Evolutionary conservation across 2,329 filamentous ascomycete genomes (phyloP).

Genomic region (Septoria linicola): DNA sequence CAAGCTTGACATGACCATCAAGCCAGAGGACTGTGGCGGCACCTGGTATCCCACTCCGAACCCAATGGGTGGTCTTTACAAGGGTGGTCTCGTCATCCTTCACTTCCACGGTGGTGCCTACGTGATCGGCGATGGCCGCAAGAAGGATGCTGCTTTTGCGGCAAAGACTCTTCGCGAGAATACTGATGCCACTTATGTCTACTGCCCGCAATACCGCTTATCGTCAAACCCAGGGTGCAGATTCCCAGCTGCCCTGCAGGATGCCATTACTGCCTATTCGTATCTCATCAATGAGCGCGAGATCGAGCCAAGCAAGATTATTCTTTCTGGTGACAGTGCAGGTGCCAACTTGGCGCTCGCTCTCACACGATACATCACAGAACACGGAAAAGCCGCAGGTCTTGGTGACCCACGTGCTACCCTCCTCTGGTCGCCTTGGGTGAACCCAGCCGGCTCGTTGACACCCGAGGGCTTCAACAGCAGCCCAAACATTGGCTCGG

Average conservation of each 20-base stretch:
- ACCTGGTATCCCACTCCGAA: slow-evolving; percentile 44
- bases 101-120: slow-evolving; percentile 54
- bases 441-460: slow-evolving; percentile 38
- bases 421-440: slow-evolving; percentile 48
- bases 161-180: slow-evolving; percentile 39
- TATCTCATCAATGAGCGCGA: slow-evolving; percentile 46
- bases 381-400: slow-evolving; percentile 39
- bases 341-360: slow-evolving; percentile 50
- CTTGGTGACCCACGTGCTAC: slow-evolving; percentile 41
- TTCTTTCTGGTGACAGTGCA: slow-evolving; percentile 52
- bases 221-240: slow-evolving; percentile 44
- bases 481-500: slow-evolving; percentile 41
- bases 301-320: slow-evolving; percentile 44
- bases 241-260: slow-evolving; percentile 54
- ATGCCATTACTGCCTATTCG: slow-evolving; percentile 48
- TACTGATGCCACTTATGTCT: slow-evolving; percentile 41
- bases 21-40: slow-evolving; percentile 42
- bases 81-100: slow-evolving; percentile 40
- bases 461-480: slow-evolving; percentile 30
- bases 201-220: slow-evolving; percentile 52
- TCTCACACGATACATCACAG: slow-evolving; percentile 49
- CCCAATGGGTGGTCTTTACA: slow-evolving; percentile 19
- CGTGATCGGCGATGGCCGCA: slow-evolving; percentile 46
- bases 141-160: slow-evolving; percentile 36
- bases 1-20: slow-evolving; percentile 36